Percentiles rank a stretch among this genome's conserved stretches.
Conservation (phyloP, 345 rosid species). For the Eucalyptus curtisii region DNA sequence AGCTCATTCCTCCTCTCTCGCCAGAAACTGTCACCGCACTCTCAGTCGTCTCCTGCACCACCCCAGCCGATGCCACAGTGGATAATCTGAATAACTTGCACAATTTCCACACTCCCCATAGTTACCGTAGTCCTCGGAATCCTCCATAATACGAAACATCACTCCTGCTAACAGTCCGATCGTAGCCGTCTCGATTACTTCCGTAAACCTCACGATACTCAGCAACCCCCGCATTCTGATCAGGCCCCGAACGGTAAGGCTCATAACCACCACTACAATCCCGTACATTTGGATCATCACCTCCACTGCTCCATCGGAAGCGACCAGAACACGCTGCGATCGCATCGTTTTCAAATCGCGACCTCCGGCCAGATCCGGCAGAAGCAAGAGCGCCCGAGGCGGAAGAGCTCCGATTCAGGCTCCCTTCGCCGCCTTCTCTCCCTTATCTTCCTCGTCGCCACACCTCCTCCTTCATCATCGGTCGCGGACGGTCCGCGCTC, state of each 20-base stretch:
- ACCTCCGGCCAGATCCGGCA: conserved; percentile 48
- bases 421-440: conserved; percentile 23
- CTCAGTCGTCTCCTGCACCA: conserved; percentile 25
- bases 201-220: conserved; percentile 15
- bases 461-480: conserved; percentile 26
- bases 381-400: conserved; percentile 47
- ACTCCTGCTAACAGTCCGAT: not conserved
- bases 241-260: conserved; percentile 7
- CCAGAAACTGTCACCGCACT: conserved; percentile 22
- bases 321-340: not conserved
- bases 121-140: not conserved
- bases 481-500: conserved; percentile 13
- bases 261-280: conserved; percentile 1
- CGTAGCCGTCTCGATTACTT: not conserved
- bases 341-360: conserved; percentile 32
- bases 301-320: not conserved
- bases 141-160: not conserved
- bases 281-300: not conserved
- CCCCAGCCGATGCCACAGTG: not conserved
- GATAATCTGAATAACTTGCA: not conserved
- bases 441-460: conserved; percentile 30
- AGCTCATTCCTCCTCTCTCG: conserved; percentile 66
- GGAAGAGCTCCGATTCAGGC: conserved; percentile 21
- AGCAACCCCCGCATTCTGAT: conserved; percentile 1
- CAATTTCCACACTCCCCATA: not conserved